phyloP scores from a whole-genome alignment of 257 asterid species.

The Jacaranda copaia region DNA sequence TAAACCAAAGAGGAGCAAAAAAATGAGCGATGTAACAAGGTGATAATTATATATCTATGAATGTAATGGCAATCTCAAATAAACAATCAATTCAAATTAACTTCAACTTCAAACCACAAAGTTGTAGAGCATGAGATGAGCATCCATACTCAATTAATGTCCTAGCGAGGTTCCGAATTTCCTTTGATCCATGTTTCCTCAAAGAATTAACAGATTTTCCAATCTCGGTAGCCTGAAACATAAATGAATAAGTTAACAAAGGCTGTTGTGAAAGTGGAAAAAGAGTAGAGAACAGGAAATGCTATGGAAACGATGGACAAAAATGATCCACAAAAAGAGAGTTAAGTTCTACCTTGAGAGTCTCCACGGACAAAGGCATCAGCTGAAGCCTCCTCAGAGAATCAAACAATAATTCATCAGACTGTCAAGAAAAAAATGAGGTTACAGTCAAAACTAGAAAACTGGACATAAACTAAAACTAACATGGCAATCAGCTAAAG shows the following conservation, averaged over 20 bases:
- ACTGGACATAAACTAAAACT: background rate
- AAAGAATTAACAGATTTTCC: conserved; percentile 62
- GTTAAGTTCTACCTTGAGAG: conserved; percentile 63
- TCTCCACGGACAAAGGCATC: conserved; percentile 78
- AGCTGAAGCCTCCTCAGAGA: conserved; percentile 84
- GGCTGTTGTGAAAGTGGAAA: conserved; percentile 8
- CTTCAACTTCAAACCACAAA: conserved; percentile 24
- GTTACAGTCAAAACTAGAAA: conserved; percentile 25
- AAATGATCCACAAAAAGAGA: conserved; percentile 1
- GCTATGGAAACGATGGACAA: conserved; percentile 1
- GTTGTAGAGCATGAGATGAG: conserved; percentile 29
- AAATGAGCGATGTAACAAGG: conserved; percentile 9
- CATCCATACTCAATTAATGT: conserved; percentile 53
- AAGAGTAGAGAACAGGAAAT: conserved; percentile 25
- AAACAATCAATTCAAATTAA: conserved; percentile 22
- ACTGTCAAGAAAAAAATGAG: conserved; percentile 48
- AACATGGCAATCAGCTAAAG: conserved; percentile 20
- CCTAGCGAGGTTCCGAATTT: conserved; percentile 53
- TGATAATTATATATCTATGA: background rate
- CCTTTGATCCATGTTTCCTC: conserved; percentile 60
- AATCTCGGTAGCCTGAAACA: conserved; percentile 63
- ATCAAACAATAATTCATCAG: conserved; percentile 62
- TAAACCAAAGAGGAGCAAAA: conserved; percentile 8
- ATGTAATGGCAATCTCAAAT: background rate
- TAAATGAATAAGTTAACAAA: conserved; percentile 24